These are phyloP conservation scores for Domatiomyces globalis DNA, from an alignment of 2,329 filamentous ascomycete species.

Conservation along the genomic window DNA sequence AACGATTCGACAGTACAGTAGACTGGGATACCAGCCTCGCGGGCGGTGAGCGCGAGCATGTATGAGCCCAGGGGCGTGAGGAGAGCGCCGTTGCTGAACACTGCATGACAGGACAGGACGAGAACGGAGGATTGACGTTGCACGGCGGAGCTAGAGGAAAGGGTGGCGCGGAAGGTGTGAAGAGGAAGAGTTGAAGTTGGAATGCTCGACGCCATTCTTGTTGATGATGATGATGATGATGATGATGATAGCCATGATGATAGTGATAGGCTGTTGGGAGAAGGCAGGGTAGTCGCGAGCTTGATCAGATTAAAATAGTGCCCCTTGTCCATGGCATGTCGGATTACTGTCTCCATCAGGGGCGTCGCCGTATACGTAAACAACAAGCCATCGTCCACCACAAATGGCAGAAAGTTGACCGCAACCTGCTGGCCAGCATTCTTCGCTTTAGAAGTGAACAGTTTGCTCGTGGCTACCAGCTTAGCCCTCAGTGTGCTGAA, in stretches of 20 bases:
- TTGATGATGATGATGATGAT: constrained; percentile 5
- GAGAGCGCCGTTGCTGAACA: constrained; percentile 86
- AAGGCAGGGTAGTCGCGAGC: constrained; percentile 27
- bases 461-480: constrained; percentile 65
- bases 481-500: constrained; percentile 65
- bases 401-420: constrained; percentile 29
- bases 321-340: constrained; percentile 22
- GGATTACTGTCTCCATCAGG: constrained; percentile 39
- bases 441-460: constrained; percentile 78
- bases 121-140: constrained; percentile 30
- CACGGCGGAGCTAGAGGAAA: constrained; percentile 10
- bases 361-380: constrained; percentile 60
- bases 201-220: neutral
- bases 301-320: constrained; percentile 17
- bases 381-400: constrained; percentile 22
- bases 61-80: constrained; percentile 77
- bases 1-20: constrained; percentile 92
- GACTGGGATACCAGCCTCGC: constrained; percentile 58
- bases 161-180: constrained; percentile 8
- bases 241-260: constrained; percentile 26
- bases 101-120: constrained; percentile 60
- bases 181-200: constrained; percentile 11
- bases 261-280: constrained; percentile 65
- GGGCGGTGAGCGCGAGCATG: constrained; percentile 72
- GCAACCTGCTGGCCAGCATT: constrained; percentile 64